These are phyloP conservation scores for Alternaria sp. DNA, from an alignment of 2,329 filamentous ascomycete genomes.

Conservation along the genomic window DNA sequence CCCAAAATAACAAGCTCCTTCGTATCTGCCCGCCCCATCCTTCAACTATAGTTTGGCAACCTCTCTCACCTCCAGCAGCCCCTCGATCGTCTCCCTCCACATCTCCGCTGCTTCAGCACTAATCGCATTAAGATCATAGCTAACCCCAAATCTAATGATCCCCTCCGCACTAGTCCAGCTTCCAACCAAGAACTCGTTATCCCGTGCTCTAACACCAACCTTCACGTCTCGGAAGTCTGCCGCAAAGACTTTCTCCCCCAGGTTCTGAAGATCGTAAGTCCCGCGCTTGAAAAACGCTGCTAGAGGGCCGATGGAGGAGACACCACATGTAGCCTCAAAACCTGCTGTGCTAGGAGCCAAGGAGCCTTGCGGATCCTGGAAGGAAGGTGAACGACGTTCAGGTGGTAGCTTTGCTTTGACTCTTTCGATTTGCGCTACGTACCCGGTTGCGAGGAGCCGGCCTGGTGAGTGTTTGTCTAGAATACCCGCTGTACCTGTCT, in stretches of 20 bases:
- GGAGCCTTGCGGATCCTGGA: slow-evolving; percentile 51
- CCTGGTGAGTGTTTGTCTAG: slow-evolving; percentile 51
- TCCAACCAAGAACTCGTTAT: slow-evolving; percentile 58
- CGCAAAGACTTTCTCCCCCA: slow-evolving; percentile 48
- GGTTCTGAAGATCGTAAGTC: slow-evolving; percentile 34
- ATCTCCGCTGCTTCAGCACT: slow-evolving; percentile 39
- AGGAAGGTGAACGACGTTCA: slow-evolving; percentile 27
- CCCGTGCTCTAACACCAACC: slow-evolving; percentile 55
- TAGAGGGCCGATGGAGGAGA: slow-evolving; percentile 54
- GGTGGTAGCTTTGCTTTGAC: slow-evolving; percentile 47
- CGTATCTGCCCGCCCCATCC: background rate
- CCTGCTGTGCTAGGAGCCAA: slow-evolving; percentile 43
- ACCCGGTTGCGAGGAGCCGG: slow-evolving; percentile 56
- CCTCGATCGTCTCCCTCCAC: slow-evolving; percentile 46
- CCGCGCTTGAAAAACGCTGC: slow-evolving; percentile 47
- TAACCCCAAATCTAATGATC: slow-evolving; percentile 51
- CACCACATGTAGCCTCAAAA: slow-evolving; percentile 56
- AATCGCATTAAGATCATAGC: slow-evolving; percentile 54
- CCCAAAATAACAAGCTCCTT: background rate
- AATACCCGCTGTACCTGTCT: slow-evolving; percentile 25
- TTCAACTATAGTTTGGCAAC: slow-evolving; percentile 27
- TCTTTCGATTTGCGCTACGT: slow-evolving; percentile 54
- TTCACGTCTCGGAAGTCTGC: slow-evolving; percentile 52
- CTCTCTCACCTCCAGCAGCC: slow-evolving; percentile 39
- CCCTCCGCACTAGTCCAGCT: slow-evolving; percentile 51